These are phyloP conservation scores for Tolypocladium capitatum DNA, from an alignment of 2,329 filamentous ascomycete species.

Conservation along the genomic window DNA sequence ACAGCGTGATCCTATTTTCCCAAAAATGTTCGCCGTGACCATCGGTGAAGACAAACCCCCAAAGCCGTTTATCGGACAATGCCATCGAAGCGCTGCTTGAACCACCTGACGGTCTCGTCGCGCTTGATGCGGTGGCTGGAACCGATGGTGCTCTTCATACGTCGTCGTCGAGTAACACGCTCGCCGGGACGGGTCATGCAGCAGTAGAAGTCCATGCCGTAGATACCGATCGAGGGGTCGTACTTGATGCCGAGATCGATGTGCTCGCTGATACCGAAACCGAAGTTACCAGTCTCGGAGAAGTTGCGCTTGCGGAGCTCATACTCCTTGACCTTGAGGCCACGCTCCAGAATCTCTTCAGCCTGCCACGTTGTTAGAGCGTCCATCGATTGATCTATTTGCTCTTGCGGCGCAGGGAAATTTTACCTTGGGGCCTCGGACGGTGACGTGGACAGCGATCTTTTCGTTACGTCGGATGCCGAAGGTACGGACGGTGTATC, in stretches of 20 bases:
- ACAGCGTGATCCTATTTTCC: constrained; percentile 18
- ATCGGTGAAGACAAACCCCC: constrained; percentile 21
- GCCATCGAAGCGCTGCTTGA: constrained; percentile 80
- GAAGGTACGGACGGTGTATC: constrained; percentile 99
- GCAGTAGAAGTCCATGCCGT: constrained; percentile 99
- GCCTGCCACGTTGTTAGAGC: constrained; percentile 38
- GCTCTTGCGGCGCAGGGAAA: not conserved
- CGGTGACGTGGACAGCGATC: constrained; percentile 98
- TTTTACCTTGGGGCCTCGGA: constrained; percentile 73
- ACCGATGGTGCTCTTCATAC: constrained; percentile 77
- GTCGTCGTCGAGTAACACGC: constrained; percentile 91
- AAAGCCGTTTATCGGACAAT: constrained; percentile 77
- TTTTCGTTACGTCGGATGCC: constrained; percentile 99
- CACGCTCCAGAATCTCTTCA: constrained; percentile 99
- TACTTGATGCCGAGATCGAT: constrained; percentile 99
- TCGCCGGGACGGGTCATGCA: constrained; percentile 99
- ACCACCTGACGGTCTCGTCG: constrained; percentile 96
- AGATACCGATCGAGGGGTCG: constrained; percentile 95
- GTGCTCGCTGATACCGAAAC: constrained; percentile 99
- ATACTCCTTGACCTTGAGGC: constrained; percentile 99
- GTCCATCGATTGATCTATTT: not conserved
- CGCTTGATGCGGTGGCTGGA: constrained; percentile 86
- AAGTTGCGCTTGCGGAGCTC: constrained; percentile 99
- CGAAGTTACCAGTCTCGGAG: constrained; percentile 98
- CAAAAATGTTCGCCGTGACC: constrained; percentile 27